These are phyloP conservation scores for Skeletonema grethae DNA, from an alignment of 108 stramenopile genomes.

Conservation along the genomic window DNA sequence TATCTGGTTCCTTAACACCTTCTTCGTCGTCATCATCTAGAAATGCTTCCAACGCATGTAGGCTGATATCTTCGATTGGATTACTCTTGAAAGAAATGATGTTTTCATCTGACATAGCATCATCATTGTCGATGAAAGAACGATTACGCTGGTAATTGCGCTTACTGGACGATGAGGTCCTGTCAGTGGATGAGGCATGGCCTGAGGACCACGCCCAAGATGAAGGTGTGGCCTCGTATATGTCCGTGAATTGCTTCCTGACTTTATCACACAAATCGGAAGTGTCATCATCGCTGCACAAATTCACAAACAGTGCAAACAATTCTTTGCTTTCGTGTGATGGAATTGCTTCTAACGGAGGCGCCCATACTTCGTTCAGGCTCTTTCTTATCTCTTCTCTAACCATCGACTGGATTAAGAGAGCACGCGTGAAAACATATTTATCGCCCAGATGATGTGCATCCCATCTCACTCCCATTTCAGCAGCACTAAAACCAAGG, in stretches of 20 bases:
- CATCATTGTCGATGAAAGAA: neutral
- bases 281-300: constrained; percentile 52
- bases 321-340: constrained; percentile 3
- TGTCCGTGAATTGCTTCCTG: constrained; percentile 45
- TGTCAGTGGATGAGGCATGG: neutral
- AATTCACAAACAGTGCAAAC: constrained; percentile 46
- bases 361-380: constrained; percentile 45
- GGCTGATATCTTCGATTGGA: neutral
- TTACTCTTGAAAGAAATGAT: neutral
- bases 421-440: constrained; percentile 60
- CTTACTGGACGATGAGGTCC: neutral
- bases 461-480: constrained; percentile 56
- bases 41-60: constrained; percentile 2
- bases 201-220: neutral
- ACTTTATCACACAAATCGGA: constrained; percentile 18
- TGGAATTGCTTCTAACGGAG: constrained; percentile 31
- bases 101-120: neutral
- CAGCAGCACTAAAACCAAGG: constrained; percentile 62
- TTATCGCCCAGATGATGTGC: constrained; percentile 62
- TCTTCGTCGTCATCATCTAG: neutral
- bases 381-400: constrained; percentile 51
- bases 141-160: neutral
- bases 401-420: constrained; percentile 69
- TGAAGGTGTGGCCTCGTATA: constrained; percentile 32
- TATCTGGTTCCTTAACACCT: constrained; percentile 3